These are phyloP conservation scores for Xylaria arbuscula DNA, from an alignment of 2,329 filamentous ascomycete species.

Conservation along the genomic window DNA sequence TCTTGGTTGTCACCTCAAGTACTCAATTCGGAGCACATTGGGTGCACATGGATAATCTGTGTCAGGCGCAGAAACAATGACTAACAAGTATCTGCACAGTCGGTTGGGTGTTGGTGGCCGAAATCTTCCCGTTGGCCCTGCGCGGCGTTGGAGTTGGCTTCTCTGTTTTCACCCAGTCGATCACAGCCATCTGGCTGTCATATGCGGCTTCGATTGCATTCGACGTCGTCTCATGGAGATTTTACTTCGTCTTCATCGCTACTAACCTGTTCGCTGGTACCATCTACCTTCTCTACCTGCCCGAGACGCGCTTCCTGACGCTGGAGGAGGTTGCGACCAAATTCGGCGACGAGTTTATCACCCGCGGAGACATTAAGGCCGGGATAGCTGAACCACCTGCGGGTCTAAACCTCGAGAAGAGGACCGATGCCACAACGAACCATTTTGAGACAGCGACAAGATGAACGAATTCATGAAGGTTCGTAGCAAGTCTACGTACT, in stretches of 20 bases:
- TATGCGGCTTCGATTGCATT: conserved; percentile 47
- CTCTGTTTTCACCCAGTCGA: conserved; percentile 46
- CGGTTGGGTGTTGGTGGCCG: conserved; percentile 48
- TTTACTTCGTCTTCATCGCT: conserved; percentile 52
- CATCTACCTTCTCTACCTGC: conserved; percentile 51
- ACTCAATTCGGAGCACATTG: neutral
- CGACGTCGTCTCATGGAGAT: conserved; percentile 48
- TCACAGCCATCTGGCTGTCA: conserved; percentile 50
- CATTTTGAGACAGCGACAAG: conserved; percentile 17
- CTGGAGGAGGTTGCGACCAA: conserved; percentile 51
- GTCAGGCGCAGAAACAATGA: neutral
- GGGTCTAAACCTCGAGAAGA: neutral
- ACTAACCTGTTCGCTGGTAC: conserved; percentile 47
- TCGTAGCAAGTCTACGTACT: neutral
- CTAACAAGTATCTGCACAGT: conserved; percentile 26
- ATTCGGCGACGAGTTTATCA: conserved; percentile 49
- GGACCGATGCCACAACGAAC: neutral
- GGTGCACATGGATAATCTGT: neutral
- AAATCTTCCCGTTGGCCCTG: conserved; percentile 47
- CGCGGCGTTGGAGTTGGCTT: conserved; percentile 46
- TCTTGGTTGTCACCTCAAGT: neutral
- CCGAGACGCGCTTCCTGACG: conserved; percentile 50
- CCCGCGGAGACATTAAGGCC: conserved; percentile 10
- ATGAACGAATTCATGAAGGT: neutral
- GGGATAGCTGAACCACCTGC: neutral